Evolutionary conservation across 75 land plant species (phyloP), one percentile per base, ranked within the genome.

Genomic region (Cupressus sempervirens): DNA sequence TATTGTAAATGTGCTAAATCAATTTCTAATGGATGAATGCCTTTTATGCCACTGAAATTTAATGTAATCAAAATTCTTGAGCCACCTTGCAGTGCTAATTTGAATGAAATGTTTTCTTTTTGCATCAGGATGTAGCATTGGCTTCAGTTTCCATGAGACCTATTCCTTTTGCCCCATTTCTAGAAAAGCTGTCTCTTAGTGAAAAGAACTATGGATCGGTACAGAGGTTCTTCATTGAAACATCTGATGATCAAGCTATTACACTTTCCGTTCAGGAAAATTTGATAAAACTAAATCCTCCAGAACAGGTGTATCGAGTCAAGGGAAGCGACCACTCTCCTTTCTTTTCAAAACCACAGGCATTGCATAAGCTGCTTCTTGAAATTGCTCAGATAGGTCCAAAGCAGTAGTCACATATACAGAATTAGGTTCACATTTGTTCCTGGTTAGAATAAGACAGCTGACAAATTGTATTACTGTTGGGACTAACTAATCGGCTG

Each of bases 251-350:
- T 67, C 83, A 88, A 82, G 96, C 99, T 29, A 88, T 96, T 26
- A 89, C 96, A 13, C 86, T 90, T 0, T 29, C 91, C 4, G 35
- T 92, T 20, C 99, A 97, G 84, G 89, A 93, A 38, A 82, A 67
- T 41, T 88, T 97, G 88, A 86, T 94, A 62, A 86, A 88, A 12
- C 62, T 83, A 40, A 94, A 87, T 73, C 95, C 96, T 12, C 98
- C 98, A 26, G 95, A 97, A 77, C 82, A 84, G 54, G 96, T 96
- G 16, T 93, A 94, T 85, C 90, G 85, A 32, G 54, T 97, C 4
- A 97, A 94, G 88, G 98, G 99, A 73, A 86, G 96, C 65, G 99
- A 97, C 76, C 99, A 97, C 85, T 89, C 95, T 13, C 98, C 99
- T 0, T 97, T 97, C 84, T 97, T 97, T 84, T 97, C 99, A 62